Conservation (phyloP, 2,329 filamentous ascomycete species). For the Ascochyta pisi region DNA sequence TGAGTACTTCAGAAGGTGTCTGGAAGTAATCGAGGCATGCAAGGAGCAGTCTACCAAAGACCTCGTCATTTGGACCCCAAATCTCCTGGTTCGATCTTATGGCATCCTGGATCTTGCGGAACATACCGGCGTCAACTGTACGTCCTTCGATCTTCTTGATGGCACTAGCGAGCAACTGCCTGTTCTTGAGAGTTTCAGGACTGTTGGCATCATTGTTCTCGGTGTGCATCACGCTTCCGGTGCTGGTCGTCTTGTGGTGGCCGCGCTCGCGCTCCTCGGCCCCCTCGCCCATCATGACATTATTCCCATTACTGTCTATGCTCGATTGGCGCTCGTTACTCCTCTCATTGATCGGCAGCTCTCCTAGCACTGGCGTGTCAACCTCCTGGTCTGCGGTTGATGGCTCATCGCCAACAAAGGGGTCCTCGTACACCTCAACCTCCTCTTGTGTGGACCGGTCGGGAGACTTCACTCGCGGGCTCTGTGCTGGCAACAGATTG, state of each 20-base stretch:
- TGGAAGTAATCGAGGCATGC: conserved; percentile 77
- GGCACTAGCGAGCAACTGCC: conserved; percentile 73
- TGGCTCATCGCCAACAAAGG: conserved; percentile 52
- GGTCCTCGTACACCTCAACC: conserved; percentile 62
- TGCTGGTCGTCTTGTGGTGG: conserved; percentile 49
- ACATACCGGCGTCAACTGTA: conserved; percentile 80
- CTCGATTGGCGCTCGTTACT: conserved; percentile 44
- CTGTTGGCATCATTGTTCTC: conserved; percentile 42
- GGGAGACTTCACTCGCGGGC: conserved; percentile 41
- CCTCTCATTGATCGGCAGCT: conserved; percentile 59
- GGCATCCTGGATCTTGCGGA: conserved; percentile 78
- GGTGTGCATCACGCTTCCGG: conserved; percentile 43
- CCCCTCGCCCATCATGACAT: conserved; percentile 37
- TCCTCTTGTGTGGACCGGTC: conserved; percentile 49
- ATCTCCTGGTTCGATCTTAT: conserved; percentile 69
- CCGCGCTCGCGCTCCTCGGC: conserved; percentile 36
- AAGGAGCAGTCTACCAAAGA: conserved; percentile 70
- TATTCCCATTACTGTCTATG: conserved; percentile 34
- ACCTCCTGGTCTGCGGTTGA: conserved; percentile 35
- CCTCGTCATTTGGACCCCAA: conserved; percentile 71
- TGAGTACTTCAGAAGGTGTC: conserved; percentile 56
- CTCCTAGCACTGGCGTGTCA: conserved; percentile 56
- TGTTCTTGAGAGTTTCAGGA: conserved; percentile 53
- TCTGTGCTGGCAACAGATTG: conserved; percentile 33
- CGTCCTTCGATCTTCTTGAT: conserved; percentile 74